Evolutionary conservation across 2,329 filamentous ascomycete genomes (phyloP).

Genomic region (Epichloe glyceriae): DNA sequence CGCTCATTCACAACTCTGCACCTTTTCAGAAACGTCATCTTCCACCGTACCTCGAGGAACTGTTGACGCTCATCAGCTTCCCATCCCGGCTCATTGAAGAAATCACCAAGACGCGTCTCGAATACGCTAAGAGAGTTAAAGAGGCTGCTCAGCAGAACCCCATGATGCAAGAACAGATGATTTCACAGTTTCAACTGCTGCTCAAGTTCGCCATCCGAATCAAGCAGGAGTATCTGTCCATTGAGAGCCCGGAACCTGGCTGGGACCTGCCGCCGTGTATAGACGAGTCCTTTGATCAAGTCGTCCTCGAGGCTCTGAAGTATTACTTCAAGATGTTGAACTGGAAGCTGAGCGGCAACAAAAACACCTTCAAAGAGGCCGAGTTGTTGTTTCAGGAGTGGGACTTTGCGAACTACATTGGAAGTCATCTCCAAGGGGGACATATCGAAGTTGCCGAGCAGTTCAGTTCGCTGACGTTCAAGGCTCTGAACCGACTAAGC

Average conservation of each 20-base stretch:
- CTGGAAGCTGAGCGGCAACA: constrained; percentile 94
- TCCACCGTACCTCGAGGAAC: constrained; percentile 90
- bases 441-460: constrained; percentile 97
- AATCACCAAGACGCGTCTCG: constrained; percentile 82
- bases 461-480: constrained; percentile 87
- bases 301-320: constrained; percentile 82
- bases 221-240: constrained; percentile 74
- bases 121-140: constrained; percentile 89
- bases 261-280: constrained; percentile 96
- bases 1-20: constrained; percentile 73
- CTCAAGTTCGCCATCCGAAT: constrained; percentile 85
- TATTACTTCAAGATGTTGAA: constrained; percentile 99
- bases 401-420: constrained; percentile 93
- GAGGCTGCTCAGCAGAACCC: constrained; percentile 84
- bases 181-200: constrained; percentile 86
- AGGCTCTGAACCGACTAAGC: constrained; percentile 78
- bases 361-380: constrained; percentile 98
- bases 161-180: constrained; percentile 96
- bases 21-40: constrained; percentile 81
- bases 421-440: constrained; percentile 78
- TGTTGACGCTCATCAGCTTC: constrained; percentile 93
- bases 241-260: constrained; percentile 75
- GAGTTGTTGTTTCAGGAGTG: constrained; percentile 96
- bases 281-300: constrained; percentile 87
- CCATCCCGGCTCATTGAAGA: constrained; percentile 92